These are phyloP conservation scores for Gaillardinia entomophila DNA, from an alignment of 805 yeast genomes.

Conservation along the genomic window DNA sequence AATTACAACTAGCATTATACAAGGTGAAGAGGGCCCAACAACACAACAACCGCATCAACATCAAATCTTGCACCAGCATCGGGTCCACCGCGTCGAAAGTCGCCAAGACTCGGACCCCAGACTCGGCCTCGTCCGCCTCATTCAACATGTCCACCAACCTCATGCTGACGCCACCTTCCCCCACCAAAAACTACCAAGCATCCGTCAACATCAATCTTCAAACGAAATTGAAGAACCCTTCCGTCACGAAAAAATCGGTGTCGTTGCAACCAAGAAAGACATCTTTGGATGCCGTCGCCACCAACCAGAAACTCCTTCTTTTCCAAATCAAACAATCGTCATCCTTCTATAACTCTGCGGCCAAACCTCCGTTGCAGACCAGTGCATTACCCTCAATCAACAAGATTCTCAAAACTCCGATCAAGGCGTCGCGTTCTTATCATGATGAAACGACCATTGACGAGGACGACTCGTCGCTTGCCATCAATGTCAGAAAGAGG, in stretches of 20 bases:
- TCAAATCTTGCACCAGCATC: too few relatives aligned
- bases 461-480: constrained; percentile 6
- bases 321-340: constrained; percentile 34
- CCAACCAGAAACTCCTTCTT: constrained; percentile 22
- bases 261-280: constrained; percentile 5
- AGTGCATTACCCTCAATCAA: constrained; percentile 32
- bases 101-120: too few relatives aligned
- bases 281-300: constrained; percentile 5
- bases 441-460: constrained; percentile 18
- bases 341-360: constrained; percentile 17
- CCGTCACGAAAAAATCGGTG: too few relatives aligned
- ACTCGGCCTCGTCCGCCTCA: not conserved
- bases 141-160: not conserved
- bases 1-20: constrained; percentile 36
- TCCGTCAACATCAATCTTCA: constrained; percentile 19
- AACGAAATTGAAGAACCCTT: constrained; percentile 9
- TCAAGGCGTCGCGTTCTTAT: constrained; percentile 21
- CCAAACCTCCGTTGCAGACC: constrained; percentile 7
- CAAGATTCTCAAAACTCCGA: constrained; percentile 40
- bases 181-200: constrained; percentile 1
- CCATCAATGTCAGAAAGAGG: constrained; percentile 3
- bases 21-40: constrained; percentile 22
- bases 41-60: too few relatives aligned
- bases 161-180: not conserved
- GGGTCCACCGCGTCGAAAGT: too few relatives aligned